Evolutionary conservation across 768 basidiomycete species (phyloP), one percentile per base, ranked within the genome.

Genomic region (Pleurotus eryngii): DNA sequence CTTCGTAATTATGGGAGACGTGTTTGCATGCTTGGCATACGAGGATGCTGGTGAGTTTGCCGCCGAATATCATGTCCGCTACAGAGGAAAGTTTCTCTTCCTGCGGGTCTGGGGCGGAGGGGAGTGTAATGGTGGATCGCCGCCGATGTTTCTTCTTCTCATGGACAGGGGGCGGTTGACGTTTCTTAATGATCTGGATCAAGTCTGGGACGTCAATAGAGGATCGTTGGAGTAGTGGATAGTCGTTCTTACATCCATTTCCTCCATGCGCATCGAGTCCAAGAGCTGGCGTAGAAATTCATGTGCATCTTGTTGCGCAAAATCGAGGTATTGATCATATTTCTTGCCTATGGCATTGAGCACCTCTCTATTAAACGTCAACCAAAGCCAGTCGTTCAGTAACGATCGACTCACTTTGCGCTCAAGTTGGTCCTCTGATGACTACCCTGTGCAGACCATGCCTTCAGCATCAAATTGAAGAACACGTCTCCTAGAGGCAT

Each of bases 21-120:
- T 92, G 85, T 70, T 96, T 95, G 83, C 95, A 98, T 58, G 84
- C 83, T 63, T 95, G 92, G 69, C 95, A 98, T 2, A 98, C 89
- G 49, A 98, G 87, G 67, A 97, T 87, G 73, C 89, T 92, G 4
- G 92, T 87, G 48, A 98, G 79, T 64, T 85, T 83, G 4, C 95
- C 95, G 30, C 91, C 90, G 64, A 97, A 98, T 56, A 97, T 78
- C 76, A 91, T 90, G 71, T 97, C 95, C 4, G 90, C 82, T 60
- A 96, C 89, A 0, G 95, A 86, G 4, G 81, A 67, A 27, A 88
- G 74, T 57, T 74, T 74, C 38, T 84, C 79, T 38, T 82, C 78
- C 76, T 8, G 30, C 4, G 69, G 51, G 35, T 67, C 60, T 22
- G 70, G 5, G 55, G 49, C 50, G 42, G 56, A 58, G 48, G 54